Base-by-base conservation (phyloP, 495 filamentous ascomycete genomes). In the Aspergillus egyptiacus region DNA sequence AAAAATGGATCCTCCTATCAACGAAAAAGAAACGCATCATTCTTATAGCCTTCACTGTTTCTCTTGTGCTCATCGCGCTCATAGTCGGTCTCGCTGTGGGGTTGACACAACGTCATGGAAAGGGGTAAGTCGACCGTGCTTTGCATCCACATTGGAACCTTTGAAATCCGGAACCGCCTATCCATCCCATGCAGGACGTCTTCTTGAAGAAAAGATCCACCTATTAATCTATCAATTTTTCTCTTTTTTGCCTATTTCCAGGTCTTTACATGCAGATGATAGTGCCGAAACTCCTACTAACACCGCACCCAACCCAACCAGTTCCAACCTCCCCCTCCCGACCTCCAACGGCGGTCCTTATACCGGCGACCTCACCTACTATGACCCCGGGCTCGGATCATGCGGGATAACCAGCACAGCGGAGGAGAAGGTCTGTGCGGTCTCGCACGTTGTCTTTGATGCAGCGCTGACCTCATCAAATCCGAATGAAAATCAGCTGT, bases 291-390 rank as follows among this genome's bases (percentile, higher is more conserved):
- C 36, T 44, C 18, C 24, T n/a, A 27, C 31, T 15, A 37, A 22
- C 18, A 44, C n/a, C n/a, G n/a, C n/a, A n/a, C n/a, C n/a, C n/a
- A n/a, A n/a, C n/a, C n/a, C 33, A 45, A 46, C 27, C 40, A 61
- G 57, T 50, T 53, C 23, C 8, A 69, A 78, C 54, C 69, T 84
- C 25, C 77, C 82, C 1, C 77, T 85, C 2, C 80, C 82, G 1
- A 68, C 68, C 42, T 71, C 71, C 49, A 63, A 70, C 24, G 63
- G 59, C 23, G 70, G 60, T 15, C 70, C 62, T 7, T 81, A 81
- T 58, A 75, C 67, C 15, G 87, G 85, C 38, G 80, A 89, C 41
- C 57, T 88, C 28, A 90, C 85, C 0, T 89, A 83, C 68, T 91
- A 86, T 59, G 67, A 62, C 17, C 76, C 85, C 4, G 83, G 64